Conservation (phyloP, 768 basidiomycete genomes). For the Daedaleopsis sinensis region DNA sequence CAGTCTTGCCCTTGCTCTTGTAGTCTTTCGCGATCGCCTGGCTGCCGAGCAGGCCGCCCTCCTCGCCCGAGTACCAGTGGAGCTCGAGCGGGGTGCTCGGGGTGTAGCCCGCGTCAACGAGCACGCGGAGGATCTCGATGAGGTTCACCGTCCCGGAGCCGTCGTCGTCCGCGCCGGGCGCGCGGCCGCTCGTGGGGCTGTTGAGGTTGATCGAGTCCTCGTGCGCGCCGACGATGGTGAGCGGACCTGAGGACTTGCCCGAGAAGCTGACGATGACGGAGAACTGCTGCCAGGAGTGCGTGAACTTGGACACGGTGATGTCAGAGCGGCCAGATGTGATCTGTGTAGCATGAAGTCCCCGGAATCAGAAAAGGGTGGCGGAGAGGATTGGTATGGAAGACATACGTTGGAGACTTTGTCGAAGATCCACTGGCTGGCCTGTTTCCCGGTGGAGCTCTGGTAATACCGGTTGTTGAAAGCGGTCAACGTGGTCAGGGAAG, state of each 20-base stretch:
- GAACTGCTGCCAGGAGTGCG: constrained; percentile 44
- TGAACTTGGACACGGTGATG: constrained; percentile 35
- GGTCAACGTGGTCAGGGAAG: constrained; percentile 45
- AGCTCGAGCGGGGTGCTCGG: constrained; percentile 49
- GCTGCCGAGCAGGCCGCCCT: constrained; percentile 40
- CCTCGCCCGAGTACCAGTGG: constrained; percentile 53
- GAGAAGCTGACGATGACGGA: constrained; percentile 33
- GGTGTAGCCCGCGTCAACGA: constrained; percentile 44
- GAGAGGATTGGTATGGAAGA: not conserved
- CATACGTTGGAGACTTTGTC: constrained; percentile 9
- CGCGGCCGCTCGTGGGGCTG: constrained; percentile 18
- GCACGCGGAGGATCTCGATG: constrained; percentile 46
- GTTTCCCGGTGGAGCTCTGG: constrained; percentile 12
- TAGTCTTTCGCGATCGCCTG: constrained; percentile 50
- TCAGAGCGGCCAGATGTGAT: constrained; percentile 2
- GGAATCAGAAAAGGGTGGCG: not conserved
- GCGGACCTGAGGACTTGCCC: constrained; percentile 25
- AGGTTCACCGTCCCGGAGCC: constrained; percentile 50
- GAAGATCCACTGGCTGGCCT: constrained; percentile 12
- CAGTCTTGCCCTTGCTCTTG: constrained; percentile 37
- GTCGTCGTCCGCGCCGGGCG: constrained; percentile 45
- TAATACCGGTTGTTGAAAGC: constrained; percentile 20
- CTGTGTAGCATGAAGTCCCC: not conserved
- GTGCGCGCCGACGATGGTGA: constrained; percentile 36
- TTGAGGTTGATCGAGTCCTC: constrained; percentile 29